A percentile compares a stretch with the other conserved stretches of the same genome.
Conservation (phyloP, 108 stramenopile species). For the Mediolabrus comicus region DNA sequence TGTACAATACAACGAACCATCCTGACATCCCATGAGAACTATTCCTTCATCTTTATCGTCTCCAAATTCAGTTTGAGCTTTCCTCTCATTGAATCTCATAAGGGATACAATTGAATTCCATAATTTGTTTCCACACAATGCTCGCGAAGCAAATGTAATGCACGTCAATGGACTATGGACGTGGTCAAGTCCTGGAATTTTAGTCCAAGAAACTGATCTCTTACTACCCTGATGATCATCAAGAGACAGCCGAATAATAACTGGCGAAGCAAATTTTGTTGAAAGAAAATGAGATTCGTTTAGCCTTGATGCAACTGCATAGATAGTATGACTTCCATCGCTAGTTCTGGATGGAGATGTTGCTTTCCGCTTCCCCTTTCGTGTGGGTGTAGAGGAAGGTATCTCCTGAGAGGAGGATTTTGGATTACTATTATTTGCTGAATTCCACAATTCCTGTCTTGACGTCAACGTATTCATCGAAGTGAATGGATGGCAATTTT, state of each 20-base stretch:
- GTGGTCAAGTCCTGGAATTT: slow-evolving; percentile 21
- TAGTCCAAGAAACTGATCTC: slow-evolving; percentile 7
- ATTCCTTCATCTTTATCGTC: slow-evolving; percentile 22
- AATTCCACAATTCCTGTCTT: slow-evolving; percentile 8
- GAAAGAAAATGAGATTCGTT: slow-evolving; percentile 13
- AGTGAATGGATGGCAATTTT: not conserved
- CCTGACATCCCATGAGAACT: slow-evolving; percentile 39
- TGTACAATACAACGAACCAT: slow-evolving; percentile 25
- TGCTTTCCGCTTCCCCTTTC: slow-evolving; percentile 29
- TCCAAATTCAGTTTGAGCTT: not conserved
- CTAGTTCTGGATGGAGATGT: not conserved
- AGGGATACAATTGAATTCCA: slow-evolving; percentile 17
- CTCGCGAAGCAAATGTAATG: slow-evolving; percentile 28
- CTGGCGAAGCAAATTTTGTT: slow-evolving; percentile 21
- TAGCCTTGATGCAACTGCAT: slow-evolving; percentile 39
- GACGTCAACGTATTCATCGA: slow-evolving; percentile 32
- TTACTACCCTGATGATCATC: not conserved
- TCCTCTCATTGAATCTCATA: not conserved
- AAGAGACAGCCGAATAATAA: slow-evolving; percentile 25
- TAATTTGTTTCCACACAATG: slow-evolving; percentile 8
- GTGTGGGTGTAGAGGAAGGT: not conserved
- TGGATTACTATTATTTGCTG: not conserved
- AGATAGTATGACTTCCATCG: not conserved
- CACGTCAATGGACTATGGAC: slow-evolving; percentile 22
- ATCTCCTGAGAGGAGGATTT: not conserved